Percentiles rank a stretch among this genome's conserved stretches.
phyloP scores from a whole-genome alignment of 768 basidiomycete species.

The Phylloporus scabripes region DNA sequence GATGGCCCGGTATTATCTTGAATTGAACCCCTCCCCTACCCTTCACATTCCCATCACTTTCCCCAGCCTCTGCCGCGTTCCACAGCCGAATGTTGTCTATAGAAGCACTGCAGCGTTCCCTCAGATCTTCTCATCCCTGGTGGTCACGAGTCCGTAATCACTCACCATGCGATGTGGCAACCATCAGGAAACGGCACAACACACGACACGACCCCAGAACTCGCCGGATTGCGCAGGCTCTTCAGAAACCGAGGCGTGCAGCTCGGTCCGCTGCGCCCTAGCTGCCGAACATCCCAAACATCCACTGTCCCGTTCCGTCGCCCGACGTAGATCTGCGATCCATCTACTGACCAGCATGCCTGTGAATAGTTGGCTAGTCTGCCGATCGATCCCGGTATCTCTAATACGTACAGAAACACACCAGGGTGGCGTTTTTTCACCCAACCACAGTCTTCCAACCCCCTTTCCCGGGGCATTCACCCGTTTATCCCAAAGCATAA shows the following conservation, averaged over 20 bases:
- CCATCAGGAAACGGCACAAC: constrained; percentile 89
- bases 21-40: constrained; percentile 73
- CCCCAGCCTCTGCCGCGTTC: constrained; percentile 79
- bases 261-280: constrained; percentile 56
- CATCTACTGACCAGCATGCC: constrained; percentile 94
- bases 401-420: constrained; percentile 75
- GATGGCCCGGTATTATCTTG: constrained; percentile 94
- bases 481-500: constrained; percentile 87
- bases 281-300: constrained; percentile 88
- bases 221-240: constrained; percentile 78
- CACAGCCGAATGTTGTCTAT: constrained; percentile 90
- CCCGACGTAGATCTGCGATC: constrained; percentile 85
- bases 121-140: constrained; percentile 16
- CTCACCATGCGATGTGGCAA: constrained; percentile 86
- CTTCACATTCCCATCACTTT: constrained; percentile 57
- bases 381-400: constrained; percentile 1
- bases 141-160: constrained; percentile 11
- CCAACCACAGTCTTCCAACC: constrained; percentile 82
- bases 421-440: constrained; percentile 93
- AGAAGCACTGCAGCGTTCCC: constrained; percentile 58
- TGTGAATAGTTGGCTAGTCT: constrained; percentile 29
- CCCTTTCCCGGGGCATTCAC: constrained; percentile 58
- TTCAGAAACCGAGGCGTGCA: constrained; percentile 74
- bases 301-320: constrained; percentile 87
- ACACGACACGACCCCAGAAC: constrained; percentile 89